Evolutionary conservation across 1,284 basidiomycete species (phyloP).

Genomic region (Kwoniella shivajii): DNA sequence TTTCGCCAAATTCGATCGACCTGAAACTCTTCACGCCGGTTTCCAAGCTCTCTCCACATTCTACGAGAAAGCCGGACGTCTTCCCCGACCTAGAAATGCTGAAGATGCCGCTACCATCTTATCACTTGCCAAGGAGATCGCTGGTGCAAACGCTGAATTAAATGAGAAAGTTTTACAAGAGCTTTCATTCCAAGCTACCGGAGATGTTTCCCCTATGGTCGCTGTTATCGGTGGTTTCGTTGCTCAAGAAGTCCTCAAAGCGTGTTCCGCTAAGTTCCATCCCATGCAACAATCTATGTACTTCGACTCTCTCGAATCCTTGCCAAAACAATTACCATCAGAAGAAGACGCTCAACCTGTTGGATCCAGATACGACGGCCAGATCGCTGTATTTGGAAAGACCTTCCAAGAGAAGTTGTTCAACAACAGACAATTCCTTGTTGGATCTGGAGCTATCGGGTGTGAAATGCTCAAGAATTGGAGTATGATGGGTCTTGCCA

Average conservation of each 20-base stretch:
- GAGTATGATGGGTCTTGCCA: slow-evolving; percentile 97
- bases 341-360: slow-evolving; percentile 84
- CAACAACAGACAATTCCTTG: slow-evolving; percentile 91
- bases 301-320: slow-evolving; percentile 95
- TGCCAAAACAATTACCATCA: slow-evolving; percentile 72
- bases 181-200: slow-evolving; percentile 87
- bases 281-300: slow-evolving; percentile 95
- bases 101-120: slow-evolving; percentile 77
- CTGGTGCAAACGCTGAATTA: slow-evolving; percentile 66
- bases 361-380: slow-evolving; percentile 87
- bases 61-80: slow-evolving; percentile 65
- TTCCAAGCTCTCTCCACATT: slow-evolving; percentile 94
- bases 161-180: slow-evolving; percentile 78
- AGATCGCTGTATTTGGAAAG: slow-evolving; percentile 94
- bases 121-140: slow-evolving; percentile 74
- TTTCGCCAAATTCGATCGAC: slow-evolving; percentile 96
- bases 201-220: slow-evolving; percentile 88
- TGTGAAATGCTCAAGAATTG: slow-evolving; percentile 99
- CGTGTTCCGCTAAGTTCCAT: slow-evolving; percentile 97
- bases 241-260: slow-evolving; percentile 97
- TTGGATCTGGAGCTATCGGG: slow-evolving; percentile 97
- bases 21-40: slow-evolving; percentile 84
- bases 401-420: slow-evolving; percentile 90
- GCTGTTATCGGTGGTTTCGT: slow-evolving; percentile 97
- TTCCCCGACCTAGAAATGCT: slow-evolving; percentile 81